Evolutionary conservation across 257 asterid genomes (phyloP).

Genomic region (Nicotiana attenuata): DNA sequence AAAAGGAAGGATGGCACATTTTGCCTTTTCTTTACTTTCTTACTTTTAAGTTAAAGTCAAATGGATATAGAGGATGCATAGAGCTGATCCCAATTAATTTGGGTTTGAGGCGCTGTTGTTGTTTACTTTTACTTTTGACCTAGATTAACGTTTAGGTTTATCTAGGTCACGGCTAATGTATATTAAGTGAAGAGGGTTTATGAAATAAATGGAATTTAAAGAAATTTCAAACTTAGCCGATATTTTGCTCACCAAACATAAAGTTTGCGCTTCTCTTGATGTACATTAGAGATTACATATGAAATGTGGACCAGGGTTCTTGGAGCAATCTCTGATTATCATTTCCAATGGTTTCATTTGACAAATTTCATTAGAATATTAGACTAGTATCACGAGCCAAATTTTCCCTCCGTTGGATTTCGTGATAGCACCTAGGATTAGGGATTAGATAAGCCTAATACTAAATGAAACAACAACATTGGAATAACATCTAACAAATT

Average conservation of each 20-base stretch:
- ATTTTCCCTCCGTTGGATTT: too few species aligned
- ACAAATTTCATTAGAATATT: background rate
- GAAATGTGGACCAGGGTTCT: background rate
- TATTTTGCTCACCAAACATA: background rate
- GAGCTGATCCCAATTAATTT: background rate
- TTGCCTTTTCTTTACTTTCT: background rate
- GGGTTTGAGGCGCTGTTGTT: background rate
- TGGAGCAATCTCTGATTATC: background rate
- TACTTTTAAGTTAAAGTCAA: background rate
- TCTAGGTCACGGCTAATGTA: conserved; percentile 8
- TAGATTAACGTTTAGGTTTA: background rate
- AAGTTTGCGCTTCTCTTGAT: background rate
- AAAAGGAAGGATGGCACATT: background rate
- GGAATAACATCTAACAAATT: too few species aligned
- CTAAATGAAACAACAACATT: too few species aligned
- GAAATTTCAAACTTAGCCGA: background rate
- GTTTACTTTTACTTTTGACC: conserved; percentile 2
- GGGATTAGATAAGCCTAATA: too few species aligned
- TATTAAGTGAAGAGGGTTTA: background rate
- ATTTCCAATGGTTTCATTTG: background rate
- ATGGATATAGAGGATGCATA: background rate
- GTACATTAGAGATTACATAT: background rate
- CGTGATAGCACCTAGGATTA: too few species aligned
- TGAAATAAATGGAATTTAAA: background rate
- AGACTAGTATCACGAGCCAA: too few species aligned